These are phyloP conservation scores for Xylaria sp. DNA, from an alignment of 2,329 filamentous ascomycete species.

Conservation along the genomic window DNA sequence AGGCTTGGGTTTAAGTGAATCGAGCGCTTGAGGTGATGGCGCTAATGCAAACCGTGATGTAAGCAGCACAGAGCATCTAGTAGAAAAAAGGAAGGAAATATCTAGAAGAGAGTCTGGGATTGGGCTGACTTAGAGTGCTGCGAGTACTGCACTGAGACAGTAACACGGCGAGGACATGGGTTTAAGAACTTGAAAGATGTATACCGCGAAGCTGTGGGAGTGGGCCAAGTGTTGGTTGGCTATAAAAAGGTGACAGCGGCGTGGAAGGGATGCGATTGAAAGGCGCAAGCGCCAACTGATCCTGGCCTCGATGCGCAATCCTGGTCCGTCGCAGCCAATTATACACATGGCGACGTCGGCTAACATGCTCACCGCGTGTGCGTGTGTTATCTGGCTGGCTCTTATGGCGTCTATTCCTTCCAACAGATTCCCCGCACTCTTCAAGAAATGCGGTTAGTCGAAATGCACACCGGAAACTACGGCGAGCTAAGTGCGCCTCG, in stretches of 20 bases:
- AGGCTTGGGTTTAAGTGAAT: conserved; percentile 15
- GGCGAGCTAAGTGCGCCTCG: neutral
- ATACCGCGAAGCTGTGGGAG: conserved; percentile 42
- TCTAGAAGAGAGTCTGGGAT: conserved; percentile 26
- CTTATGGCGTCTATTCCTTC: conserved; percentile 45
- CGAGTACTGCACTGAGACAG: conserved; percentile 31
- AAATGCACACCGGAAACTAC: conserved; percentile 4
- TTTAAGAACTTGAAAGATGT: conserved; percentile 33
- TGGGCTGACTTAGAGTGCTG: conserved; percentile 21
- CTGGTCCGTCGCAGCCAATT: conserved; percentile 43
- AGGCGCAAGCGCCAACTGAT: conserved; percentile 53
- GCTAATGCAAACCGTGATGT: conserved; percentile 47
- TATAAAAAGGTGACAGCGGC: conserved; percentile 51
- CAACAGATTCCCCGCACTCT: conserved; percentile 22
- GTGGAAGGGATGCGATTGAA: conserved; percentile 42
- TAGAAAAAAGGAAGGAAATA: conserved; percentile 40
- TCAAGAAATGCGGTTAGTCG: neutral
- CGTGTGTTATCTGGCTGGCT: conserved; percentile 37
- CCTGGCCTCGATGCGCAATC: conserved; percentile 44
- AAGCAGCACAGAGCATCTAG: conserved; percentile 42
- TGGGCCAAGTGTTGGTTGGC: conserved; percentile 50
- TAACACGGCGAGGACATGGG: conserved; percentile 33
- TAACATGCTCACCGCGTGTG: conserved; percentile 44
- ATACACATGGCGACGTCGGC: conserved; percentile 43
- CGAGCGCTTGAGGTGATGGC: conserved; percentile 41